A percentile compares a stretch with the other conserved stretches of the same genome.
Conservation (phyloP, 768 basidiomycete species). For the Botryobasidium botryosum region DNA sequence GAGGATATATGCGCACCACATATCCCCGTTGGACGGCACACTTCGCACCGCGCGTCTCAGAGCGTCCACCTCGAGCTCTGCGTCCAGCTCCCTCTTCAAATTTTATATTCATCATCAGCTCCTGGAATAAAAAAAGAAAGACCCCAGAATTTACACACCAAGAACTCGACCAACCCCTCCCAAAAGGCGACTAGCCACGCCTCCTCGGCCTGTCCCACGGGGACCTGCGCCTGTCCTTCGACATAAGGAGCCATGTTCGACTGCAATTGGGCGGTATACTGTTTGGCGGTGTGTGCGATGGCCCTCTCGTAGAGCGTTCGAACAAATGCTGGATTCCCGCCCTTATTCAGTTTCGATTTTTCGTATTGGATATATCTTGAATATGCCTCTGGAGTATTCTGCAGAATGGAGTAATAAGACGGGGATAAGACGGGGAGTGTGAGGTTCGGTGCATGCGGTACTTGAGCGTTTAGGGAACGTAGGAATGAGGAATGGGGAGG, state of each 20-base stretch:
- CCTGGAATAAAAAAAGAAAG: background rate
- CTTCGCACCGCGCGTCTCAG: conserved; percentile 49
- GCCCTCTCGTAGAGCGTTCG: conserved; percentile 51
- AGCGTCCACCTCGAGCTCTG: conserved; percentile 22
- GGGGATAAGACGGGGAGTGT: too few species aligned
- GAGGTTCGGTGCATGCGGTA: too few species aligned
- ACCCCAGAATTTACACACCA: conserved; percentile 30
- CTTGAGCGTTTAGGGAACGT: too few species aligned
- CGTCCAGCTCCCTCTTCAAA: conserved; percentile 25
- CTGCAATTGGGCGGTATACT: conserved; percentile 31
- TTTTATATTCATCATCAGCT: background rate
- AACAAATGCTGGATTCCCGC: conserved; percentile 28
- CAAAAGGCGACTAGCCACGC: conserved; percentile 44
- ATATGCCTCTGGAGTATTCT: conserved; percentile 32
- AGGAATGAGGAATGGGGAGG: background rate
- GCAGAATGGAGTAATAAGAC: background rate
- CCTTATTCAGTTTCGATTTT: conserved; percentile 16
- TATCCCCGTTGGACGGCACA: conserved; percentile 56
- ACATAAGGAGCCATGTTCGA: too few species aligned
- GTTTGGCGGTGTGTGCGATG: conserved; percentile 44
- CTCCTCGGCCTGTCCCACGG: conserved; percentile 29
- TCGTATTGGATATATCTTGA: conserved; percentile 47
- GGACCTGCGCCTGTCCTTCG: conserved; percentile 15
- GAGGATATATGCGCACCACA: conserved; percentile 66
- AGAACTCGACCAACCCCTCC: conserved; percentile 50